Base-by-base conservation (phyloP, 768 basidiomycete species). In the Tephrocybe sp. region DNA sequence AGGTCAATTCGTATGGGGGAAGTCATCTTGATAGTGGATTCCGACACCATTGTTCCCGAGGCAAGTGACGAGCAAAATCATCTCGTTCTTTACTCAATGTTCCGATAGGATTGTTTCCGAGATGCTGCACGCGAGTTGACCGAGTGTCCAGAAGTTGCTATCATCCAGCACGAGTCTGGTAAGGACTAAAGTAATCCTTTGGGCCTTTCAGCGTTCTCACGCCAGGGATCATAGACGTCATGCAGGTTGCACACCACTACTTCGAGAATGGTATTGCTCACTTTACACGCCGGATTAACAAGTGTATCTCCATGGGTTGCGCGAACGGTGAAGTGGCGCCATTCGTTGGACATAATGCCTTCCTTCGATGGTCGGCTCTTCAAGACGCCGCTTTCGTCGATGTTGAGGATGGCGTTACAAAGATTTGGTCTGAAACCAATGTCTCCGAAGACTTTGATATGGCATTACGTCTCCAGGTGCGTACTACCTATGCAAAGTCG, bases 151-250 rank as follows among this genome's bases (percentile, higher is more conserved):
- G 86, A 92, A 36, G 82, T 93, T 26, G 90, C 83, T 1, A 92
- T 96, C 69, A 87, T 96, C 45, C 92, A 95, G 62, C 92, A 96
- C 63, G 88, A 89, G 60, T 91, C 88, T 5, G 89, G 85, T 83
- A 55, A 44, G 72, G 63, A n/a, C 44, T 21, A 13, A 18, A 35
- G n/a, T n/a, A n/a, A 26, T 37, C 24, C 18, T 25, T 37, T 9
- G 13, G 9, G 31, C 37, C 24, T 34, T 21, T n/a, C 25, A 11
- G 9, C 35, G 28, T 28, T 22, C 25, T 55, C 15, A 50, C 39
- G 16, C 22, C 13, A 18, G 18, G 7, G 32, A 16, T 43, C 16
- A 4, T 49, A 82, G 89, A 91, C 58, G 91, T 94, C 57, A 91
- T 93, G 86, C 89, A 94, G 66, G 90, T 92, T 47, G 90, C 86